A percentile compares a stretch with the other conserved stretches of the same genome.
These are phyloP conservation scores for Trichoderma koningii DNA, from an alignment of 2,329 filamentous ascomycete species.

Conservation along the genomic window DNA sequence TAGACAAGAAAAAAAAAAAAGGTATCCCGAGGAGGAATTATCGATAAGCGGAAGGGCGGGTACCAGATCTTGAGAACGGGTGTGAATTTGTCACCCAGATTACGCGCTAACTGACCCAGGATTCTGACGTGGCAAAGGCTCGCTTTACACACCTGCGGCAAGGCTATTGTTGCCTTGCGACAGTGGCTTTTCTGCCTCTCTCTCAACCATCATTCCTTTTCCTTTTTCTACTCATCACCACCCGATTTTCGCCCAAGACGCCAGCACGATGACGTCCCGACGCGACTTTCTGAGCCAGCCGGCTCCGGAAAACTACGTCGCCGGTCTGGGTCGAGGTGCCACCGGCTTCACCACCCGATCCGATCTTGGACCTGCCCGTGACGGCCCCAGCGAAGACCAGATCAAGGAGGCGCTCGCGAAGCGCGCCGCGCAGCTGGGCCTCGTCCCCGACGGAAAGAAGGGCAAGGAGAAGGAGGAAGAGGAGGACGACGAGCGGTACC, in stretches of 20 bases:
- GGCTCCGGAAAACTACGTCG: slow-evolving; percentile 85
- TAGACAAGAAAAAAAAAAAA: neutral
- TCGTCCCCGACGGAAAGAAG: slow-evolving; percentile 67
- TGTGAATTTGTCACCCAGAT: neutral
- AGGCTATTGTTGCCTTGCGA: slow-evolving; percentile 19
- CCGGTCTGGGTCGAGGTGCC: slow-evolving; percentile 94
- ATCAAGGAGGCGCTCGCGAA: slow-evolving; percentile 98
- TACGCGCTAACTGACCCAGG: rapidly evolving
- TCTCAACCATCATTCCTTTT: neutral
- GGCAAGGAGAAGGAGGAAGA: slow-evolving; percentile 70
- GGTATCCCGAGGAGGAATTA: slow-evolving; percentile 25
- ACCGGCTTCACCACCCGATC: slow-evolving; percentile 98
- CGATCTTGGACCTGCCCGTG: slow-evolving; percentile 90
- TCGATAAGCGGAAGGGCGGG: slow-evolving; percentile 32
- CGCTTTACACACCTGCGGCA: slow-evolving; percentile 17
- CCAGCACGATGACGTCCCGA: slow-evolving; percentile 58
- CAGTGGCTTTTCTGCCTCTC: slow-evolving; percentile 9
- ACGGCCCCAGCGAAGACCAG: slow-evolving; percentile 95
- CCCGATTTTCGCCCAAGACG: neutral
- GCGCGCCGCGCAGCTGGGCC: slow-evolving; percentile 80
- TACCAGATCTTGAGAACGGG: neutral
- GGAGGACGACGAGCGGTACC: slow-evolving; percentile 78
- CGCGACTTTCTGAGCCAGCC: slow-evolving; percentile 87
- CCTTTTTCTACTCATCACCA: neutral
- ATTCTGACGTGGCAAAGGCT: slow-evolving; percentile 1